Evolutionary conservation across 1,139 yeast genomes (phyloP), one percentile per base, ranked within the genome.

Genomic region (Hemisphaericaspora xylofermentans): DNA sequence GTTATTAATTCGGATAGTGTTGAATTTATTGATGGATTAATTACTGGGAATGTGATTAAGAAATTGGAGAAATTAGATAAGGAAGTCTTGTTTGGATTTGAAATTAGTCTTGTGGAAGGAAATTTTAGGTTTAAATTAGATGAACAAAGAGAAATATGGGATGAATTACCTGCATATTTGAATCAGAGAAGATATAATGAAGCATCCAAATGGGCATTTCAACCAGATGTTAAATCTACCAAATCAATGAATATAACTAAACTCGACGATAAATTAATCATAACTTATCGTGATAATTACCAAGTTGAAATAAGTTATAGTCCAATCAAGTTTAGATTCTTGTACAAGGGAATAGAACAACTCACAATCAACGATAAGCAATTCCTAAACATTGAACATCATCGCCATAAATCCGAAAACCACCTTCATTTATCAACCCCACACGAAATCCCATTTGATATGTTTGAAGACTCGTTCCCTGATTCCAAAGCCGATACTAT

Each of bases 311-410:
- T 89, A 12, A 47, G 60, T 21, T 63, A 68, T 40, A 57, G 57
- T n/a, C 84, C 86, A 0, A 71, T 89, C 46, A 69, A 70, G 46
- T 57, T 88, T 16, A 63, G 68, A 1, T 59, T 87, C 3, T 68
- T 47, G 22, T 66, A 74, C 44, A 60, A 77, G 3, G 74, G 68
- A 10, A 60, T 64, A 21, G 60, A 63, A 1, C 80, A 79, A 47
- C 56, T 89, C 12, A 64, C 77, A 2, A 57, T 91, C 13, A 93
- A 93, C 60, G 89, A 82, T 40, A 69, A 82, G 32, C 71, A 80
- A 17, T 74, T 87, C 36, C 60, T 93, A 45, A 91, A 93, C 53
- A 49, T 84, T 24, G 99, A 93, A 60, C 98, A 91, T 54, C 76
- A 73, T 61, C 74, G 97, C 53, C 57, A 73, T 1, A 54, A 55